Base-by-base conservation (phyloP, 768 basidiomycete species). In the Xerocomellus intermedius region DNA sequence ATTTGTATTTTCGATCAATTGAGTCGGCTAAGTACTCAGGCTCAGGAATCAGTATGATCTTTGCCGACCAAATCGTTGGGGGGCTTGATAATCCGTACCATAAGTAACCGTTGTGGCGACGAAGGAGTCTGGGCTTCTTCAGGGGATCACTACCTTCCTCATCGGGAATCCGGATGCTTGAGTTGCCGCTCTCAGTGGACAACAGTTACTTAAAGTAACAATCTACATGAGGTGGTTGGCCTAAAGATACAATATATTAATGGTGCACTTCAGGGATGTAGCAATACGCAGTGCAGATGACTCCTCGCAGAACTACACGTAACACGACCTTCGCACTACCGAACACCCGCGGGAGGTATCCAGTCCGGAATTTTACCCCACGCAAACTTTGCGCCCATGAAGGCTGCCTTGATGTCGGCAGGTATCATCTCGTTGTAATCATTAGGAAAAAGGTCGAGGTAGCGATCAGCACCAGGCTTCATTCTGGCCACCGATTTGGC, bases 321-420 rank as follows among this genome's bases (percentile, higher is more conserved):
- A 10, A 4, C 30, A 10, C 14, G 24, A 38, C 16, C 19, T 22
- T 38, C 19, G 7, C 21, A 35, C 72, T 74, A 84, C 53, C 84
- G 74, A 54, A 84, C 64, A 63, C 83, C 81, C 50, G 80, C 61
- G 9, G 87, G 89, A 37, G 89, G 89, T 52, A 85, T 74, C 83
- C 84, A 89, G 54, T 88, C 87, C 1, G 89, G 89, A 44, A 91
- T 77, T 56, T 79, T 79, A 66, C 84, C 82, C 77, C 82, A 87
- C 63, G 82, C 83, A 61, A 91, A 91, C 69, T 71, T 82, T 50
- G 74, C 71, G 19, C 70, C 70, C 58, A 73, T 64, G 62, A 89
- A 90, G 38, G 84, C 83, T 7, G 79, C 78, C 61, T 75, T 66
- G 49, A 75, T 80, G 6, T 62, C 64, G 45, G 73, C 64, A 2